These are phyloP conservation scores for Talaromyces marneffei DNA, from an alignment of 2,329 filamentous ascomycete species.

Conservation along the genomic window DNA sequence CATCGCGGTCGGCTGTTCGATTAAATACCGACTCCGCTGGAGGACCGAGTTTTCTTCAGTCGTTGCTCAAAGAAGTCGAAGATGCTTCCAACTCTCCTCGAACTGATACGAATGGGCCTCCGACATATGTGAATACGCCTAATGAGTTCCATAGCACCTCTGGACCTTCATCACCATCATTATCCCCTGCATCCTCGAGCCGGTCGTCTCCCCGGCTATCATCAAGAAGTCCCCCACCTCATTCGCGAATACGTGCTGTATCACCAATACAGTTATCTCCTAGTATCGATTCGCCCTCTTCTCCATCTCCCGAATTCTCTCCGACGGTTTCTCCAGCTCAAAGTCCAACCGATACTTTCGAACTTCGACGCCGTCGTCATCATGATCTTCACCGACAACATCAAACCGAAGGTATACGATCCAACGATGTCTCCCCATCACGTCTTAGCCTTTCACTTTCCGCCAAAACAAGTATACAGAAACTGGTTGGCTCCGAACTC, in stretches of 20 bases:
- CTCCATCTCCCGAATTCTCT: conserved; percentile 63
- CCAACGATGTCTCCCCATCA: conserved; percentile 62
- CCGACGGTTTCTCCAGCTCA: conserved; percentile 52
- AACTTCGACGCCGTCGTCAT: conserved; percentile 16
- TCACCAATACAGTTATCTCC: conserved; percentile 33
- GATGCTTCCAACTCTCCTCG: conserved; percentile 36
- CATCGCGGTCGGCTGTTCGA: conserved; percentile 34
- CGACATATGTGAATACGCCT: conserved; percentile 31
- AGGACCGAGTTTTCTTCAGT: conserved; percentile 76
- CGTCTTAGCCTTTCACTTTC: conserved; percentile 65
- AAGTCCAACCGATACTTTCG: conserved; percentile 7
- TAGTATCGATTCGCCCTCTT: conserved; percentile 45
- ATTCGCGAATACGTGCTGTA: conserved; percentile 28
- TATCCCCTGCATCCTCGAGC: conserved; percentile 37
- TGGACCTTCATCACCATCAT: conserved; percentile 38
- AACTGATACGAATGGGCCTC: conserved; percentile 26
- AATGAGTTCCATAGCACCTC: conserved; percentile 32
- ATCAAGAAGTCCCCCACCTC: conserved; percentile 36
- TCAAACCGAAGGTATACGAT: conserved; percentile 28
- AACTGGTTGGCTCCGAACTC: conserved; percentile 76
- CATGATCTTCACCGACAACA: neutral
- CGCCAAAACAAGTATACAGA: conserved; percentile 81
- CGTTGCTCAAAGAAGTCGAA: conserved; percentile 82
- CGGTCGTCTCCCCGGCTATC: conserved; percentile 36
- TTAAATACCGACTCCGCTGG: conserved; percentile 36